Evolutionary conservation across 2,329 filamentous ascomycete genomes (phyloP).

Genomic region (Colletotrichum sp.): DNA sequence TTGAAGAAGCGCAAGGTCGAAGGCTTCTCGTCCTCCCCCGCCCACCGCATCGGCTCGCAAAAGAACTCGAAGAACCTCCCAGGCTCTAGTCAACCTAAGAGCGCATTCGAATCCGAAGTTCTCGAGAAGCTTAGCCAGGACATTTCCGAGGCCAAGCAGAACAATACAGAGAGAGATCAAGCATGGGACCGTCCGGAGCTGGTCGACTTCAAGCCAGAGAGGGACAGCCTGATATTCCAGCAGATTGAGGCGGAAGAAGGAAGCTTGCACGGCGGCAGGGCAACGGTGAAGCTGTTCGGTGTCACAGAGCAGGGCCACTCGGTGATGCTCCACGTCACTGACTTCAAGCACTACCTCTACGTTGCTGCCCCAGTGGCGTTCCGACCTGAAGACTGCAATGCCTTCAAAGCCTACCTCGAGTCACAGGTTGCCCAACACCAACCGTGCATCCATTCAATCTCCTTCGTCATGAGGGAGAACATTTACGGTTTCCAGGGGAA

Average conservation of each 20-base stretch:
- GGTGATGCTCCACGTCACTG: slow-evolving; percentile 91
- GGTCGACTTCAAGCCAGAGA: slow-evolving; percentile 57
- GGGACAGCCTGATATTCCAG: slow-evolving; percentile 84
- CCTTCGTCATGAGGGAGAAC: slow-evolving; percentile 85
- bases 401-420: slow-evolving; percentile 83
- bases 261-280: slow-evolving; percentile 74
- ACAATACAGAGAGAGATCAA: slow-evolving; percentile 91
- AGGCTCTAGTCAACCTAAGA: slow-evolving; percentile 82
- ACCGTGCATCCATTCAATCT: slow-evolving; percentile 78
- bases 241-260: slow-evolving; percentile 96
- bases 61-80: slow-evolving; percentile 66
- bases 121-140: slow-evolving; percentile 96
- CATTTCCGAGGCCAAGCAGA: slow-evolving; percentile 82
- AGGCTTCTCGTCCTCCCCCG: slow-evolving; percentile 58
- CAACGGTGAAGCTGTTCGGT: slow-evolving; percentile 90
- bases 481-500: slow-evolving; percentile 96
- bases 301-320: slow-evolving; percentile 87
- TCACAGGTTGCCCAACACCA: slow-evolving; percentile 75
- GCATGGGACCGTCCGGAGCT: slow-evolving; percentile 76
- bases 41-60: slow-evolving; percentile 66
- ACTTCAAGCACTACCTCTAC: slow-evolving; percentile 96
- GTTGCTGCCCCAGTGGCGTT: slow-evolving; percentile 88
- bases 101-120: slow-evolving; percentile 90
- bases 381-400: slow-evolving; percentile 75
- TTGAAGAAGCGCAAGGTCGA: slow-evolving; percentile 89